Base-by-base conservation (phyloP, 78 protist species). In the Isochrysis galbana region DNA sequence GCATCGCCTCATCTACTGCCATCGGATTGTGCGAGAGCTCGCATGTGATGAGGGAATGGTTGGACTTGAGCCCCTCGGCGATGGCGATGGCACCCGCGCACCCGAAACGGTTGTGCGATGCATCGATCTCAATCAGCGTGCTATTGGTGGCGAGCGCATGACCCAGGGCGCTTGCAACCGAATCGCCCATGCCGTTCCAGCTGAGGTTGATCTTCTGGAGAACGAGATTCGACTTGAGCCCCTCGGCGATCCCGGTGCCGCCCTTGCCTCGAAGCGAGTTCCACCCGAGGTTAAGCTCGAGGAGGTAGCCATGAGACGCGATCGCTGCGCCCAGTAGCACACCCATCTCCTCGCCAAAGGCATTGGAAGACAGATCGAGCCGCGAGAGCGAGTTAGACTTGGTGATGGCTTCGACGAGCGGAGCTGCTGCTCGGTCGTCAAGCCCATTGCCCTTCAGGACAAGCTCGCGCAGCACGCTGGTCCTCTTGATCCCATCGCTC, bases 41-140 rank as follows among this genome's bases (percentile, higher is more conserved):
- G 86, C 23, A 38, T n/a, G 45, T 7, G 47, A 41, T 32, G 23
- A 77, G 46, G 32, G 26, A 17, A 29, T 38, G 1, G 86, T 41
- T 77, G n/a, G 3, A 41, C 47, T 41, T 5, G n/a, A 77, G 23
- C n/a, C 86, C 90, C 14, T 23, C 67, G 22, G 90, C 74, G 34
- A 87, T 26, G 36, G 55, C 32, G n/a, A 22, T 10, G 19, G 80
- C 55, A 42, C 90, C 90, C 19, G 1, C 55, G 21, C 4, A 11
- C 83, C n/a, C 1, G 45, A 87, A 25, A 7, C 87, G 87, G 90
- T 55, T 87, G 45, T 61, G 90, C 38, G 72, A 61, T 19, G 72
- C 17, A 34, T 87, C 90, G 25, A 87, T 78, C 36, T 87, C 83
- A 26, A 82, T 87, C 36, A 87, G 42, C 54, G 90, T 1, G 83